Conservation (phyloP, 177 flowering plant species). For the Vitis hybrid region DNA sequence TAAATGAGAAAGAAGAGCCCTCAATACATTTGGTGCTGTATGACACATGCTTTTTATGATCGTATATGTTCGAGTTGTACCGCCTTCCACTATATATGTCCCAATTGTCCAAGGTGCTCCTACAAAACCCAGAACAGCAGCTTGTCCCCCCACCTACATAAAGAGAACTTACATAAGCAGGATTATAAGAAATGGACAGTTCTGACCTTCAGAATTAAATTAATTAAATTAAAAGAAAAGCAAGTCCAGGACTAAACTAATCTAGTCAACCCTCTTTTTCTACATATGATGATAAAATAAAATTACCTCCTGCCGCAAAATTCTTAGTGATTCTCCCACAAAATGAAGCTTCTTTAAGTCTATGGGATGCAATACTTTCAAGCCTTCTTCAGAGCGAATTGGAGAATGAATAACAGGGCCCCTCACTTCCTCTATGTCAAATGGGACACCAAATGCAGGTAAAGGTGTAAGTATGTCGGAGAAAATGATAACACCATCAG, state of each 20-base stretch:
- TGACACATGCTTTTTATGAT: constrained; percentile 94
- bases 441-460: constrained; percentile 96
- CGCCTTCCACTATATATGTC: constrained; percentile 93
- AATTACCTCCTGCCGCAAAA: constrained; percentile 84
- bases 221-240: too few relatives aligned
- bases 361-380: constrained; percentile 80
- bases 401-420: constrained; percentile 93
- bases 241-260: not conserved
- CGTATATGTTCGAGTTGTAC: constrained; percentile 87
- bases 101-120: constrained; percentile 99
- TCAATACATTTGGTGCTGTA: constrained; percentile 78
- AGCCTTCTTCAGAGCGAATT: constrained; percentile 69
- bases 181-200: not conserved
- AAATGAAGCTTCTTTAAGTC: constrained; percentile 77
- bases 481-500: constrained; percentile 96
- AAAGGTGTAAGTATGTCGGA: constrained; percentile 99
- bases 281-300: not conserved
- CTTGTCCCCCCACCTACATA: constrained; percentile 69
- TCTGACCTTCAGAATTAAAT: not conserved
- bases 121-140: constrained; percentile 95
- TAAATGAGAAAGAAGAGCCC: constrained; percentile 80
- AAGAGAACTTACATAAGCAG: not conserved
- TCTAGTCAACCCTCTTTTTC: not conserved
- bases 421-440: constrained; percentile 88
- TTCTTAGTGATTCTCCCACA: constrained; percentile 84